Percentiles rank a stretch among this genome's conserved stretches.
These are phyloP conservation scores for Amphibolis antarctica DNA, from an alignment of 106 monocot genomes.

Conservation along the genomic window DNA sequence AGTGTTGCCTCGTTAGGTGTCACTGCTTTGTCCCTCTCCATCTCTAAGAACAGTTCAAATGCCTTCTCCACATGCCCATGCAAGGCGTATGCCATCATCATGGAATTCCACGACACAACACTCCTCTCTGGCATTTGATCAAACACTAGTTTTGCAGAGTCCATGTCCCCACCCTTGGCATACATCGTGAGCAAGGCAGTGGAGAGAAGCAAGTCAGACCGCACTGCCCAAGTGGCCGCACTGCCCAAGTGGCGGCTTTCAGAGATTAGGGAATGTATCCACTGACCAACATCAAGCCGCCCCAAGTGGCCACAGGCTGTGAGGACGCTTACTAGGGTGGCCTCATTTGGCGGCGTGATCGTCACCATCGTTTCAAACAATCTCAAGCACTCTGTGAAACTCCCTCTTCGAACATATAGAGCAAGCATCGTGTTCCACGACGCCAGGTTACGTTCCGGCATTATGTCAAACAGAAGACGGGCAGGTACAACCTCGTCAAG, in stretches of 20 bases:
- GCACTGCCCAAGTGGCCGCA: not conserved
- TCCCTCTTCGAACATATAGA: conserved; percentile 33
- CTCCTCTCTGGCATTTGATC: conserved; percentile 19
- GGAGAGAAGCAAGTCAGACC: conserved; percentile 41
- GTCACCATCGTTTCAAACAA: conserved; percentile 49
- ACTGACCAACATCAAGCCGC: conserved; percentile 40
- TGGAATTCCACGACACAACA: conserved; percentile 33
- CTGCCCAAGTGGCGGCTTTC: not conserved
- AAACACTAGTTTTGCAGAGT: conserved; percentile 23
- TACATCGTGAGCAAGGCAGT: conserved; percentile 72
- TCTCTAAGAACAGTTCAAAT: conserved; percentile 24
- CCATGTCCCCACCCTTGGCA: conserved; percentile 35
- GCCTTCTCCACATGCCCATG: conserved; percentile 30
- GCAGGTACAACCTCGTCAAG: conserved; percentile 18
- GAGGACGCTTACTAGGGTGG: conserved; percentile 58
- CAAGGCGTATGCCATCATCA: conserved; percentile 33
- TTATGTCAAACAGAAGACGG: conserved; percentile 36
- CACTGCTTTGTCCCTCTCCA: conserved; percentile 10
- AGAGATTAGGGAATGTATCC: conserved; percentile 45
- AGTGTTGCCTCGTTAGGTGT: conserved; percentile 30
- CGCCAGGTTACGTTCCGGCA: conserved; percentile 35
- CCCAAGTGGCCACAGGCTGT: conserved; percentile 43
- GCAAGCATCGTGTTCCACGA: conserved; percentile 74
- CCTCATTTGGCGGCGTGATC: conserved; percentile 29
- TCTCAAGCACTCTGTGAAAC: conserved; percentile 39